Percentiles rank a stretch among this genome's conserved stretches.
Evolutionary conservation across 352 stramenopile genomes (phyloP).

Genomic region (Globisporangium cederbergense): DNA sequence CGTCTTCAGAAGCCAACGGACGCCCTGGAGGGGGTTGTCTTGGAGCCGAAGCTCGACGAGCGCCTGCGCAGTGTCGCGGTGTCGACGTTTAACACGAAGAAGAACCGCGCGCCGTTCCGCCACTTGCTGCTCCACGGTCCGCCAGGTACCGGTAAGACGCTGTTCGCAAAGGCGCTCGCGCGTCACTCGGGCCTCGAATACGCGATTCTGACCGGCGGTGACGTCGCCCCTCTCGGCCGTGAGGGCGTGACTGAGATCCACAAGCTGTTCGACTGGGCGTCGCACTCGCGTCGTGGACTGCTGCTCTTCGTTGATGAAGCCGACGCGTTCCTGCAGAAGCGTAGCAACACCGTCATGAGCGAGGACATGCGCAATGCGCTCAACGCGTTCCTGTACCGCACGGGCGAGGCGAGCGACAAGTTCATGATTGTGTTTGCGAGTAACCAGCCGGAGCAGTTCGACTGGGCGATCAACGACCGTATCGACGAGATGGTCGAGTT

Average conservation of each 20-base stretch:
- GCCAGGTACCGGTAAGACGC: constrained; percentile 98
- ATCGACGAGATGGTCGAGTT: constrained; percentile 99
- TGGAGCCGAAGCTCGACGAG: constrained; percentile 92
- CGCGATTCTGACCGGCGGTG: constrained; percentile 97
- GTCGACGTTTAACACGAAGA: constrained; percentile 98
- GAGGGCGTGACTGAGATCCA: constrained; percentile 99
- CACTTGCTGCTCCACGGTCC: constrained; percentile 97
- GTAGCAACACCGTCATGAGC: constrained; percentile 91
- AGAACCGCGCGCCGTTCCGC: constrained; percentile 97
- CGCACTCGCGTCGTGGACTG: constrained; percentile 92
- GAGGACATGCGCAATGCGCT: constrained; percentile 99
- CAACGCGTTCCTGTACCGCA: constrained; percentile 99
- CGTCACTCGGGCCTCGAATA: constrained; percentile 97
- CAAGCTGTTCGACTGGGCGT: constrained; percentile 99
- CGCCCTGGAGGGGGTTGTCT: constrained; percentile 93
- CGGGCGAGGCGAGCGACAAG: constrained; percentile 96
- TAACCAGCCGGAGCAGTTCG: constrained; percentile 99
- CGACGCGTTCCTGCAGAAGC: constrained; percentile 98
- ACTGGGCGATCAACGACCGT: constrained; percentile 98
- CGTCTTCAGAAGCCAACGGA: constrained; percentile 88
- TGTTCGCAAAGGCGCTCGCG: constrained; percentile 97
- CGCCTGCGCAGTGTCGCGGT: constrained; percentile 94
- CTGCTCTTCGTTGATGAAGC: constrained; percentile 99
- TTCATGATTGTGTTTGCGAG: constrained; percentile 99
- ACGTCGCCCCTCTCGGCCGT: constrained; percentile 96